A percentile compares a stretch with the other conserved stretches of the same genome.
Evolutionary conservation across 2,329 filamentous ascomycete genomes (phyloP).

Genomic region (Botrytis byssoidea): DNA sequence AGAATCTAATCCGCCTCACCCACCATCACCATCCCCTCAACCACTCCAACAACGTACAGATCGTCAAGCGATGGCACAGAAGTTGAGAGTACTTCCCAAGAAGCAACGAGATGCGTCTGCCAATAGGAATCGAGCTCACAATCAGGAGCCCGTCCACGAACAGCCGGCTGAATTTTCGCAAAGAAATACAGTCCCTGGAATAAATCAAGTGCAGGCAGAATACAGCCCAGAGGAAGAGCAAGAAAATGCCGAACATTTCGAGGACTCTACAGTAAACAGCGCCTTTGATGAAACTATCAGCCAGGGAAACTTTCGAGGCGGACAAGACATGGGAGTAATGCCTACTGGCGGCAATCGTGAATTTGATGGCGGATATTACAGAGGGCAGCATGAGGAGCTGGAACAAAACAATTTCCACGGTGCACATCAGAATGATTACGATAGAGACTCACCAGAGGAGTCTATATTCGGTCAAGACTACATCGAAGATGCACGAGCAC

Average conservation of each 20-base stretch:
- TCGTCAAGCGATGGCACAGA: slow-evolving; percentile 4
- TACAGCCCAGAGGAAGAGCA: neutral
- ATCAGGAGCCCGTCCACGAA: neutral
- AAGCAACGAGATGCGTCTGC: slow-evolving; percentile 7
- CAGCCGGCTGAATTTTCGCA: neutral
- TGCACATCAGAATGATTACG: neutral
- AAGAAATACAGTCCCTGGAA: neutral
- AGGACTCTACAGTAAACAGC: slow-evolving; percentile 4
- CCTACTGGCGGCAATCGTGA: neutral
- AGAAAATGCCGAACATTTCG: slow-evolving; percentile 1
- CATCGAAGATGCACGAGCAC: neutral
- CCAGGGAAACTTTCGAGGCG: neutral
- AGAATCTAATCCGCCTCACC: neutral
- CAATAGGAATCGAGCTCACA: neutral
- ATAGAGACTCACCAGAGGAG: neutral
- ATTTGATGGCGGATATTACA: neutral
- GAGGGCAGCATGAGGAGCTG: neutral
- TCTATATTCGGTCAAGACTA: neutral
- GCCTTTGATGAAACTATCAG: slow-evolving; percentile 19
- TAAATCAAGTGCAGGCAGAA: neutral
- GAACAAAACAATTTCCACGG: neutral
- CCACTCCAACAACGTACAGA: neutral
- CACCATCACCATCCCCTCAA: slow-evolving; percentile 5
- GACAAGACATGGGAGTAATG: neutral
- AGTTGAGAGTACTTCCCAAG: neutral